Evolutionary conservation across 2,329 filamentous ascomycete genomes (phyloP).

Genomic region (Lecanosticta acicola): DNA sequence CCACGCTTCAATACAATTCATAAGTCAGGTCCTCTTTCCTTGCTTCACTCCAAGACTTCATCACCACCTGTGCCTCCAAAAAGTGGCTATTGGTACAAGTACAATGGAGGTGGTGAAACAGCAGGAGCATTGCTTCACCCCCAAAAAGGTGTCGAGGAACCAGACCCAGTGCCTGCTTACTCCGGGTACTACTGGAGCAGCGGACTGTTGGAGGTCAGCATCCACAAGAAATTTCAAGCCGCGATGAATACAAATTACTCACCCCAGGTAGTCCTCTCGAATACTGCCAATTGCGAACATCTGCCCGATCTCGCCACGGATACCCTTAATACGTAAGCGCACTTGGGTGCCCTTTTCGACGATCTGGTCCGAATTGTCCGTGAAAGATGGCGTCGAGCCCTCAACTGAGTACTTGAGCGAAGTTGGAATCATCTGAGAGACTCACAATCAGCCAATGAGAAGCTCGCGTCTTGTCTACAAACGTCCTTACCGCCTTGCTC

Average conservation of each 20-base stretch:
- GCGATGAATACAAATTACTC: slow-evolving; percentile 2
- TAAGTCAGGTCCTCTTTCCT: no score
- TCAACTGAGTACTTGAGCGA: slow-evolving; percentile 94
- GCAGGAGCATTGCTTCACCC: no score
- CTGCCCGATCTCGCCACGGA: slow-evolving; percentile 84
- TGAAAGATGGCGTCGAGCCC: slow-evolving; percentile 93
- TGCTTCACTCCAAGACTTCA: no score
- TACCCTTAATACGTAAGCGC: slow-evolving; percentile 88
- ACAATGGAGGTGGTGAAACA: background rate
- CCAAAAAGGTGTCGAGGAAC: no score
- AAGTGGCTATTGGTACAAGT: background rate
- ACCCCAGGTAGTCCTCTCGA: slow-evolving; percentile 58
- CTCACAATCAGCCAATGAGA: slow-evolving; percentile 3
- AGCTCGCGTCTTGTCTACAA: background rate
- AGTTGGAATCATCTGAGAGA: slow-evolving; percentile 72
- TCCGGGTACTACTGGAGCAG: background rate
- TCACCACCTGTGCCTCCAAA: no score
- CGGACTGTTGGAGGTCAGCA: background rate
- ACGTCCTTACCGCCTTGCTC: slow-evolving; percentile 65
- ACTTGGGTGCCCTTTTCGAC: slow-evolving; percentile 93
- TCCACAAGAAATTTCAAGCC: background rate
- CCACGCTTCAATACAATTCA: background rate
- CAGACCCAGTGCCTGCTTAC: background rate
- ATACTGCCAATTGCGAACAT: slow-evolving; percentile 98
- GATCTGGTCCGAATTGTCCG: slow-evolving; percentile 86